A percentile compares a stretch with the other conserved stretches of the same genome.
phyloP scores from a whole-genome alignment of 805 yeast genomes.

The Hanseniaspora hatyaiensis region DNA sequence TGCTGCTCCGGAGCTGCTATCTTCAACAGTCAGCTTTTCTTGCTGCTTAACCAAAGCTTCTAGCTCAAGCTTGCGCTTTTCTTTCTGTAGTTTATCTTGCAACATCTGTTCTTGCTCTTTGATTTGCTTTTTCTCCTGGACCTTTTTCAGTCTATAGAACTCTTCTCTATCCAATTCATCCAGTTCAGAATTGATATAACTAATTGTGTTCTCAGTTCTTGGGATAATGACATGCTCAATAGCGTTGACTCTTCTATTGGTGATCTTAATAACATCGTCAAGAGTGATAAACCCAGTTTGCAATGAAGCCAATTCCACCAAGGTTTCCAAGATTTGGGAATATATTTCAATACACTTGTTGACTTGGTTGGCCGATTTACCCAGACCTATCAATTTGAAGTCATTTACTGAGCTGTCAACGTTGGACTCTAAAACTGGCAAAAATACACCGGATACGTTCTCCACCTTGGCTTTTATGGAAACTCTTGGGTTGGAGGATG shows the following conservation, averaged over 20 bases:
- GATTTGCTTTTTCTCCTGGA: slow-evolving; percentile 83
- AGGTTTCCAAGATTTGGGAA: slow-evolving; percentile 91
- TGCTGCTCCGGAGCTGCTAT: too few species aligned
- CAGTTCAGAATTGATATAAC: slow-evolving; percentile 83
- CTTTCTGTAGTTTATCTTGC: slow-evolving; percentile 39
- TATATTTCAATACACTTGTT: slow-evolving; percentile 88
- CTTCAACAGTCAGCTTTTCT: slow-evolving; percentile 23
- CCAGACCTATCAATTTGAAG: slow-evolving; percentile 90
- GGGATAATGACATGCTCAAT: slow-evolving; percentile 97
- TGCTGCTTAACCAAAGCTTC: slow-evolving; percentile 21
- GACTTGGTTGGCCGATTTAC: slow-evolving; percentile 97
- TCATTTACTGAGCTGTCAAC: slow-evolving; percentile 80
- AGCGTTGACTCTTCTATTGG: slow-evolving; percentile 96
- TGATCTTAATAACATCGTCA: slow-evolving; percentile 95
- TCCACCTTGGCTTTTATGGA: slow-evolving; percentile 86
- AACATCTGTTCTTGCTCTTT: slow-evolving; percentile 46
- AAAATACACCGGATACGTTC: slow-evolving; percentile 87
- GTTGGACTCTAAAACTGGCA: slow-evolving; percentile 83
- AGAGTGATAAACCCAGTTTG: slow-evolving; percentile 94
- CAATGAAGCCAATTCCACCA: slow-evolving; percentile 87
- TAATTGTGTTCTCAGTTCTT: slow-evolving; percentile 89
- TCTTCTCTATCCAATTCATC: slow-evolving; percentile 98
- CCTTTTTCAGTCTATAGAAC: slow-evolving; percentile 90
- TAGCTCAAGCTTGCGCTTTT: slow-evolving; percentile 19
- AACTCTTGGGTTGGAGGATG: slow-evolving; percentile 65